Evolutionary conservation across 2,329 filamentous ascomycete species (phyloP), one percentile per base, ranked within the genome.

Genomic region (Dactylellina parvicollis): DNA sequence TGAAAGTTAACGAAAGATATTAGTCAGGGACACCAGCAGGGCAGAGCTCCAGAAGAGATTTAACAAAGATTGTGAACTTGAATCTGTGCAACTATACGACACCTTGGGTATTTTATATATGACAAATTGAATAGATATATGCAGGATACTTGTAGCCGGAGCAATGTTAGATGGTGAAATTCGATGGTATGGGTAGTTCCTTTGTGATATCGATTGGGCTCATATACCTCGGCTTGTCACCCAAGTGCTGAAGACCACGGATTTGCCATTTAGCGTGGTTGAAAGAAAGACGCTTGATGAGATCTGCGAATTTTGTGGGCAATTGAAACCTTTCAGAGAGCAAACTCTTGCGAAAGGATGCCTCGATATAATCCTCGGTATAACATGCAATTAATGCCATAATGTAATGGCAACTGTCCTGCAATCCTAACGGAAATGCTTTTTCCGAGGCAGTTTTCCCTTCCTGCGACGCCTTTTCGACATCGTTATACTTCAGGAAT

Each of bases 351-450:
- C 64, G 46, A 24, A 69, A 69, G 0, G 64, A 32, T 3, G 55
- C 64, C 10, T 69, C 64, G 9, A 69, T n/a, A 12, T 60, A 69
- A 38, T 69, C 64, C n/a, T 60, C 64, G 2, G 64, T 60, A 34
- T 69, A 69, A 22, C 64, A 69, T 14, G 64, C 64, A 9, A 69
- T 59, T 20, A 69, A 49, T 5, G 40, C 64, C 55, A 69, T 54
- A n/a, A 69, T 61, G 20, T 57, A 69, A 40, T 69, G 64, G 20
- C 64, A 69, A 18, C 8, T 55, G 10, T 61, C 64, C 14, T 69
- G 55, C 14, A 54, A 26, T 1, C 47, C 55, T 20, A 69, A 18
- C 10, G n/a, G 26, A 32, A 60, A 61, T 9, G 64, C 54, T 24
- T 49, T 60, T 24, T 69, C 64, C 1, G 55, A 69, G 10, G 64